phyloP scores from a whole-genome alignment of 148 eudicot genomes.

The Chenopodium suecicum region DNA sequence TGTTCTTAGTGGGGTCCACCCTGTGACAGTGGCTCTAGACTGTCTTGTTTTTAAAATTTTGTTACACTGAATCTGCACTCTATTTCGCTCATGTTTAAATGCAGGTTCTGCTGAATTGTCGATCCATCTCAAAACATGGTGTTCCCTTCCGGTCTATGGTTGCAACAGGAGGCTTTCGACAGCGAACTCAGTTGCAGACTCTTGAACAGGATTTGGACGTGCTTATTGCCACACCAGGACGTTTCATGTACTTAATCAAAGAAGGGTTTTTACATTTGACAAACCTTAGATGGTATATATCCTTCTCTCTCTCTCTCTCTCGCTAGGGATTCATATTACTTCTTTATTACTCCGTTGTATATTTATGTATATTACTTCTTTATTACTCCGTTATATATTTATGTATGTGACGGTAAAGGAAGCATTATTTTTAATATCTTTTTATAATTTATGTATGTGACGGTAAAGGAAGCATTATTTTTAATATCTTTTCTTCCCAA shows the following conservation, averaged over 20 bases:
- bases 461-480: not conserved
- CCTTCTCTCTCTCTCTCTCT: not conserved
- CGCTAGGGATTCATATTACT: too few relatives aligned
- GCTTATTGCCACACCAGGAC: conserved; percentile 90
- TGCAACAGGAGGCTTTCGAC: conserved; percentile 93
- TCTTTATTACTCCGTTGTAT: too few relatives aligned
- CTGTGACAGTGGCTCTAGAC: not conserved
- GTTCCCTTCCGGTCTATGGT: conserved; percentile 95
- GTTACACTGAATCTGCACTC: not conserved
- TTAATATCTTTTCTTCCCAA: not conserved
- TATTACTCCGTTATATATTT: too few relatives aligned
- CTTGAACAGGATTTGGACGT: conserved; percentile 86
- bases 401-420: too few relatives aligned
- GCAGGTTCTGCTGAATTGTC: conserved; percentile 80
- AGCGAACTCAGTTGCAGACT: conserved; percentile 82
- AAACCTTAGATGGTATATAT: conserved; percentile 66
- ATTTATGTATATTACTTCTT: too few relatives aligned
- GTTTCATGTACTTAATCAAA: conserved; percentile 71
- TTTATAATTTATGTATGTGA: too few relatives aligned
- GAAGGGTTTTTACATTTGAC: conserved; percentile 78
- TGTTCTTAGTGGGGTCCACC: not conserved
- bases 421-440: not conserved
- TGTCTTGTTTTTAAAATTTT: not conserved
- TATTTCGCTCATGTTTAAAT: conserved; percentile 14
- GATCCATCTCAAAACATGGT: conserved; percentile 79